Base-by-base conservation (phyloP, 164 flowering plant species). In the Berberis thunbergii region DNA sequence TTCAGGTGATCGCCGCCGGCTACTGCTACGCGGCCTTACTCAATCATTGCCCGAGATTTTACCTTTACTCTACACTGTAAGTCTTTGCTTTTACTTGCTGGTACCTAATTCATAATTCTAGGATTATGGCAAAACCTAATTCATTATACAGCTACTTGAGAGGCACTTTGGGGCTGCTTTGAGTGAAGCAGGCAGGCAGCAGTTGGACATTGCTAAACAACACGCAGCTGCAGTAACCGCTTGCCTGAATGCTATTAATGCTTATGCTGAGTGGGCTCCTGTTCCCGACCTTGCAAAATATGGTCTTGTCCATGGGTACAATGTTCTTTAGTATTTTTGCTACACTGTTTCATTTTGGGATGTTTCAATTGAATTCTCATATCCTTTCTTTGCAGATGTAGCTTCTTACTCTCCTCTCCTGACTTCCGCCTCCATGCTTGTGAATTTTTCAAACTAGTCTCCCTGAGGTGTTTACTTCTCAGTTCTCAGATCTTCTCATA, bases 211-310 rank as follows among this genome's bases (percentile, higher is more conserved):
- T 69, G 99, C 96, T 64, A 95, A 88, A 72, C 97, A 82, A 71
- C 99, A 95, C 79, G 98, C 89, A 49, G 86, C 94, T 6, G 59
- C 94, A 49, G 88, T 88, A 43, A 86, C 83, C 40, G 90, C 98
- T 69, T 70, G 84, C 70, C 65, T 91, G 49, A 86, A 95, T 84
- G 99, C 98, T 68, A 45, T 91, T 59, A 91, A 89, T 85, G 94
- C 98, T 54, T 91, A 95, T 83, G 90, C 94, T 57, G 99, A 95
- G 61, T 95, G 98, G 99, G 98, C 95, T 48, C 98, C 98, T 50
- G 61, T 95, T 66, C 70, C 84, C 45, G 94, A 95, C 83, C 91
- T 95, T 75, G 84, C 96, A 62, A 84, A 80, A 77, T 85, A 71
- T 78, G 94, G 96, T 45, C 80, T 89, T 59, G 78, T 95, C 72